Evolutionary conservation across 306 rosid genomes (phyloP).

Genomic region (Lathyrus sativus): DNA sequence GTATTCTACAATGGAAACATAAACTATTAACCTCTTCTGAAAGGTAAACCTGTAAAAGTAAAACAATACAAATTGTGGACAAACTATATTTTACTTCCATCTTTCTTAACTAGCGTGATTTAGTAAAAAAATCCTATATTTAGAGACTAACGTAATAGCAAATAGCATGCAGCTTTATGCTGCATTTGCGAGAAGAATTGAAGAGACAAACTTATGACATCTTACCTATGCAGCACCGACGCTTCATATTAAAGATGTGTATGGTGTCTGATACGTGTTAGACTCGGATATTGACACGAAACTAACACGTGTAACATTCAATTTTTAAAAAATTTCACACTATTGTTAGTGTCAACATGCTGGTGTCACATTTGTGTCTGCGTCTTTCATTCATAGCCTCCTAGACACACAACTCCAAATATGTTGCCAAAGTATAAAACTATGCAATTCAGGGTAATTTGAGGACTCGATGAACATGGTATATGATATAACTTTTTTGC

Average conservation of each 20-base stretch:
- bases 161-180: too few relatives aligned
- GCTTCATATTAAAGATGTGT: neutral
- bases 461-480: neutral
- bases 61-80: too few relatives aligned
- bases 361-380: neutral
- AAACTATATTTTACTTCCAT: too few relatives aligned
- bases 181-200: too few relatives aligned
- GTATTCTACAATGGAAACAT: too few relatives aligned
- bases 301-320: neutral
- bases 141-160: too few relatives aligned
- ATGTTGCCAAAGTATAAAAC: neutral
- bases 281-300: neutral
- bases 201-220: neutral
- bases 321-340: too few relatives aligned
- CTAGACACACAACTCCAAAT: neutral
- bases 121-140: too few relatives aligned
- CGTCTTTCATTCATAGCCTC: neutral
- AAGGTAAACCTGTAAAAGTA: too few relatives aligned
- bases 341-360: too few relatives aligned
- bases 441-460: neutral
- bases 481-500: neutral
- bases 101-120: too few relatives aligned
- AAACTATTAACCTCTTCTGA: too few relatives aligned
- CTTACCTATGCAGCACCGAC: neutral
- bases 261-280: neutral